Evolutionary conservation across 306 rosid species (phyloP).

Genomic region (apple (Malus domestica)): ASM211411v1 NC_041801.1:2465501-2466000

Average conservation of each 20-base stretch:
- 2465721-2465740: not conserved
- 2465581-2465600: not conserved
- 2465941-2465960: not conserved
- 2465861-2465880: not conserved
- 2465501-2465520: constrained; percentile 71
- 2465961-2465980: not conserved
- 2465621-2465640: not conserved
- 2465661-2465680: not conserved
- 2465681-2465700: not conserved
- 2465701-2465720: not conserved
- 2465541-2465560: constrained; percentile 68
- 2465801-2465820: not conserved
- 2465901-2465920: not conserved
- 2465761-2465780: not conserved
- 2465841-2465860: not conserved
- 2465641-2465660: not conserved
- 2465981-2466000: constrained; percentile 53
- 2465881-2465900: not conserved
- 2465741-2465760: not conserved
- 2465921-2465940: not conserved
- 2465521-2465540: constrained; percentile 92
- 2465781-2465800: not conserved
- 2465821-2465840: not conserved
- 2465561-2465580: constrained; percentile 72
- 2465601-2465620: constrained; percentile 7